Evolutionary conservation across 805 yeast genomes (phyloP).

Genomic region (Geotrichum ghanense): DNA sequence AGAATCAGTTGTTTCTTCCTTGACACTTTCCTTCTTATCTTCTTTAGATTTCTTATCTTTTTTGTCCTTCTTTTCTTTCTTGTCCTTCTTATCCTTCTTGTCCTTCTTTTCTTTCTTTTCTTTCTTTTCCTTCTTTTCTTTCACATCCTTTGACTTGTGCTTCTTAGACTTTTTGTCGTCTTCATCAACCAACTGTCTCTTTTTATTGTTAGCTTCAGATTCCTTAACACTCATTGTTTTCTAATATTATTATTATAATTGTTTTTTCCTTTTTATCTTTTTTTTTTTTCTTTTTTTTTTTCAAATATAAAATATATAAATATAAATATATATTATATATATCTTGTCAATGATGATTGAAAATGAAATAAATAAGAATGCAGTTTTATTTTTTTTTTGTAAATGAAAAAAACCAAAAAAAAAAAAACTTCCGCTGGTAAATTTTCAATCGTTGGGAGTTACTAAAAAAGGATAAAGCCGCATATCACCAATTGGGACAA

Average conservation of each 20-base stretch:
- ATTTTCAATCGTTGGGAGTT: too few species aligned
- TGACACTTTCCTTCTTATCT: conserved; percentile 27
- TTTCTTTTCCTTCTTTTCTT: conserved; percentile 14
- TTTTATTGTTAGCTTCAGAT: conserved; percentile 12
- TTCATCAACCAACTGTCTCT: conserved; percentile 12
- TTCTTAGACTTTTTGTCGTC: conserved; percentile 10
- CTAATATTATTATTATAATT: background rate
- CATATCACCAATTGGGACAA: too few species aligned
- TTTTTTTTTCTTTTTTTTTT: conserved; percentile 4
- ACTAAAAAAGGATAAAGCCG: too few species aligned
- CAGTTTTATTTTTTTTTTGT: too few species aligned
- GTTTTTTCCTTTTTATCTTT: conserved; percentile 4
- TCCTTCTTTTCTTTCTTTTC: conserved; percentile 10
- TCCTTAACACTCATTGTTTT: conserved; percentile 7
- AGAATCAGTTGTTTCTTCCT: conserved; percentile 15
- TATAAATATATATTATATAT: background rate
- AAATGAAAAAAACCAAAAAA: too few species aligned
- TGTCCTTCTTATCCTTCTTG: conserved; percentile 18
- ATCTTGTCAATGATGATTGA: too few species aligned
- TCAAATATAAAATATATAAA: background rate
- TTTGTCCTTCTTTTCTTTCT: conserved; percentile 18
- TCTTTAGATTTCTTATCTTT: conserved; percentile 21
- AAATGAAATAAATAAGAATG: too few species aligned
- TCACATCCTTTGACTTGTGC: conserved; percentile 12
- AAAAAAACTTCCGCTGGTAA: too few species aligned